phyloP scores from a whole-genome alignment of 306 rosid genomes.

The Mimosa pudica region DNA sequence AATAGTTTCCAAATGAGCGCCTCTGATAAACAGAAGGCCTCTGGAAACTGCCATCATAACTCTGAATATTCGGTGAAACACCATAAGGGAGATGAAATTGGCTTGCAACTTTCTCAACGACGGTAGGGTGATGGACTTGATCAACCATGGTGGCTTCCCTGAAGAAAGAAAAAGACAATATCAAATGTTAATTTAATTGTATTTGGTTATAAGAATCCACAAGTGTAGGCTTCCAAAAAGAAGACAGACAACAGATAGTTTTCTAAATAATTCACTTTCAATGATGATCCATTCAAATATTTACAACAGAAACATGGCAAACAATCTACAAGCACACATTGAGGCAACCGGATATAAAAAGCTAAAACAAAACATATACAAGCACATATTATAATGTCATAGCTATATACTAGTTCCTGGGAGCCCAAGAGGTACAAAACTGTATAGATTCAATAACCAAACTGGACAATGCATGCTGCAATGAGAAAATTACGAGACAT shows the following conservation, averaged over 20 bases:
- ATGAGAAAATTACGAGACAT: background rate
- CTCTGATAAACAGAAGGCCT: constrained; percentile 62
- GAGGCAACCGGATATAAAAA: background rate
- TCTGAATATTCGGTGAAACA: constrained; percentile 42
- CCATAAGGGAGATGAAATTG: constrained; percentile 63
- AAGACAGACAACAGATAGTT: background rate
- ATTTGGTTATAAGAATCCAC: background rate
- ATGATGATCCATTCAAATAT: background rate
- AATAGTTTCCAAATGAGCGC: constrained; percentile 54
- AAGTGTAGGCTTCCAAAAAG: background rate
- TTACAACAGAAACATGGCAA: background rate
- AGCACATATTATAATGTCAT: background rate
- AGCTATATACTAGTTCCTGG: background rate
- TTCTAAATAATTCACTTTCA: background rate
- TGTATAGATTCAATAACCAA: background rate
- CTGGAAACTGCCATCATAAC: constrained; percentile 48
- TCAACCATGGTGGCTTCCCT: constrained; percentile 72
- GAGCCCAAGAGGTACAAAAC: background rate
- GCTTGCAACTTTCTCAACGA: constrained; percentile 76
- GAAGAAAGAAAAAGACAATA: constrained; percentile 1
- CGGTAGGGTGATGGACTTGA: constrained; percentile 74
- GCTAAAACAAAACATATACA: background rate
- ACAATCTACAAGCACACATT: background rate
- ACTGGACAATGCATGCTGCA: background rate
- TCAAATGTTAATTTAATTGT: constrained; percentile 1